Evolutionary conservation across 2,329 filamentous ascomycete genomes (phyloP), one percentile per base, ranked within the genome.

Genomic region (Aspergillus sp.): DNA sequence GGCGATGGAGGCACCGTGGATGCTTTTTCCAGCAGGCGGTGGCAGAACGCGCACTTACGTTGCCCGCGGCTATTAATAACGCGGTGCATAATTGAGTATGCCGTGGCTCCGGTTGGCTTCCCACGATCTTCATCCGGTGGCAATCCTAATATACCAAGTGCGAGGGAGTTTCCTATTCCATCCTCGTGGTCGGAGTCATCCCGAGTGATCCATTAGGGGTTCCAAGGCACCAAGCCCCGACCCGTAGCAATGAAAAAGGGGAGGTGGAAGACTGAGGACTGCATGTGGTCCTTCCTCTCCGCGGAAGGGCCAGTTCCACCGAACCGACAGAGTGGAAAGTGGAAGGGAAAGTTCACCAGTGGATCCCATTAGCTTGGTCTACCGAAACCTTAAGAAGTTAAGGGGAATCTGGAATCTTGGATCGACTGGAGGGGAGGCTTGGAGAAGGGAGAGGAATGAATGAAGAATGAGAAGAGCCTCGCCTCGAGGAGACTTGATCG

Each of bases 21-120:
- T 17, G 15, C 19, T 54, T 17, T 13, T 54, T 61, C 19, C 5
- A 39, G 62, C 48, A 64, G 57, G 62, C 62, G 62, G 62, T 64
- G 62, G 56, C 62, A 61, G 51, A 63, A 50, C 56, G 38, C 53
- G 57, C 39, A 54, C 39, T 50, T 51, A 41, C 41, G 60, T 58
- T 59, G 60, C 58, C 51, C 60, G 57, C 21, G n/a, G 12, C 17
- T 49, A 55, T 59, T 32, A 59, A 50, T 59, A 51, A 59, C 53
- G 15, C 32, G 51, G 53, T 32, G 53, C 43, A 43, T 30, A 55
- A 45, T 30, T 23, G 15, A 25, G n/a, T 52, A 15, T 52, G 50
- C 9, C 7, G 10, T 45, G 41, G 41, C 19, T 45, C 41, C 32
- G 32, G 32, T 36, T 36, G 32, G 12, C 5, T 36, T 36, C 41